Evolutionary conservation across 2,329 filamentous ascomycete genomes (phyloP).

Genomic region (Neonectria coccinea): DNA sequence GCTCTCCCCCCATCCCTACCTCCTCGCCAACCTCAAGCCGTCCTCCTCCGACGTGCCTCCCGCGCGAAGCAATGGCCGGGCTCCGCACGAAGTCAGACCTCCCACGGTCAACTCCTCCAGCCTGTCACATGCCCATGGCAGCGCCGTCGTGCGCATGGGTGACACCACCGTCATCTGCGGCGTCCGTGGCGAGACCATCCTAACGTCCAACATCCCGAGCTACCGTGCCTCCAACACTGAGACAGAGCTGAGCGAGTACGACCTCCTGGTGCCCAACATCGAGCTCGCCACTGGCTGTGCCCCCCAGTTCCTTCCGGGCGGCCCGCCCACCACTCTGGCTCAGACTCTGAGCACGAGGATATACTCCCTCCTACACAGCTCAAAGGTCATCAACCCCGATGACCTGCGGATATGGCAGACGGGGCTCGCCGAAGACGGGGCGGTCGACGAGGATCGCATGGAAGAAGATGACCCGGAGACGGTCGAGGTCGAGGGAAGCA

Average conservation of each 20-base stretch:
- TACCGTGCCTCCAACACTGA: slow-evolving; percentile 61
- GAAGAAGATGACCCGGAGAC: slow-evolving; percentile 52
- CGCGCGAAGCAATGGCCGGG: slow-evolving; percentile 84
- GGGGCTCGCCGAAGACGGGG: slow-evolving; percentile 60
- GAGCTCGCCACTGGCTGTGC: slow-evolving; percentile 92
- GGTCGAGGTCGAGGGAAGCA: slow-evolving; percentile 52
- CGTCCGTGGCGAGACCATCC: slow-evolving; percentile 85
- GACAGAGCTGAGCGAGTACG: slow-evolving; percentile 68
- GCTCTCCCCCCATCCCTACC: slow-evolving; percentile 87
- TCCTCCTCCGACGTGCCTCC: slow-evolving; percentile 60
- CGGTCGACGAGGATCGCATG: slow-evolving; percentile 58
- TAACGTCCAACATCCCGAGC: slow-evolving; percentile 78
- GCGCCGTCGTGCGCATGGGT: slow-evolving; percentile 86
- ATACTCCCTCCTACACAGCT: slow-evolving; percentile 79
- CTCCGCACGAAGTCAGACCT: slow-evolving; percentile 74
- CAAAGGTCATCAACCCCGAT: slow-evolving; percentile 72
- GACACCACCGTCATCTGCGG: slow-evolving; percentile 97
- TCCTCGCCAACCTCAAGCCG: slow-evolving; percentile 86
- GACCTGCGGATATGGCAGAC: slow-evolving; percentile 81
- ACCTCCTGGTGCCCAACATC: slow-evolving; percentile 91
- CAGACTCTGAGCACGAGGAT: slow-evolving; percentile 88
- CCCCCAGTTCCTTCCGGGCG: slow-evolving; percentile 85
- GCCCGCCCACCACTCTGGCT: slow-evolving; percentile 81
- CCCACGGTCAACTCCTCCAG: slow-evolving; percentile 86
- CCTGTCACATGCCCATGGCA: slow-evolving; percentile 89